Evolutionary conservation across 2,329 filamentous ascomycete species (phyloP).

Genomic region (Clonostachys sp.): DNA sequence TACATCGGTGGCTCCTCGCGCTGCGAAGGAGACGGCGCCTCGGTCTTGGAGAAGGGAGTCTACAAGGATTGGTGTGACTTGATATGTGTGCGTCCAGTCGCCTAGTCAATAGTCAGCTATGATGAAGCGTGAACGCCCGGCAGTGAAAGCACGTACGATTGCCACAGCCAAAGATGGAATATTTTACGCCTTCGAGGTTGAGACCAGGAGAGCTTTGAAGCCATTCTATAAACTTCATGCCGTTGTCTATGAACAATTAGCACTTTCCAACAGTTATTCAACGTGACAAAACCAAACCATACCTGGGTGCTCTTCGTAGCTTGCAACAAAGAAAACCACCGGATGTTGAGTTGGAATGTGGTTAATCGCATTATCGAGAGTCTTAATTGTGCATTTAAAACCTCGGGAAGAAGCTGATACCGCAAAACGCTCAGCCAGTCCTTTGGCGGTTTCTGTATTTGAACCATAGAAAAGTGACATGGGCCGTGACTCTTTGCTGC

Average conservation of each 20-base stretch:
- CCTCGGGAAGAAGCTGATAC: conserved; percentile 54
- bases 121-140: conserved; percentile 56
- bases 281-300: too few species aligned
- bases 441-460: conserved; percentile 70
- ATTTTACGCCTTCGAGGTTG: conserved; percentile 47
- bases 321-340: conserved; percentile 55
- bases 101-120: conserved; percentile 54
- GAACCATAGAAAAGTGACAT: conserved; percentile 27
- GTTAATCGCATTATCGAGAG: conserved; percentile 51
- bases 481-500: not conserved
- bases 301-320: conserved; percentile 66
- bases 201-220: conserved; percentile 44
- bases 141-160: conserved; percentile 35
- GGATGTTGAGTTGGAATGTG: conserved; percentile 53
- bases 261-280: too few species aligned
- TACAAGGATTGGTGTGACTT: conserved; percentile 24
- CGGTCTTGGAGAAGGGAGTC: conserved; percentile 33
- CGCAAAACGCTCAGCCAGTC: conserved; percentile 59
- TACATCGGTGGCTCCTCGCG: too few species aligned
- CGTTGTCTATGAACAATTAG: conserved; percentile 60
- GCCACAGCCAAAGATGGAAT: conserved; percentile 68
- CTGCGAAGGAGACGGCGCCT: too few species aligned
- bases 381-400: conserved; percentile 44
- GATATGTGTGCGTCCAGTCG: conserved; percentile 42
- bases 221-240: conserved; percentile 64